Evolutionary conservation across 306 rosid species (phyloP), one percentile per base, ranked within the genome.

Genomic region (Cucurbita argyrosperma): DNA sequence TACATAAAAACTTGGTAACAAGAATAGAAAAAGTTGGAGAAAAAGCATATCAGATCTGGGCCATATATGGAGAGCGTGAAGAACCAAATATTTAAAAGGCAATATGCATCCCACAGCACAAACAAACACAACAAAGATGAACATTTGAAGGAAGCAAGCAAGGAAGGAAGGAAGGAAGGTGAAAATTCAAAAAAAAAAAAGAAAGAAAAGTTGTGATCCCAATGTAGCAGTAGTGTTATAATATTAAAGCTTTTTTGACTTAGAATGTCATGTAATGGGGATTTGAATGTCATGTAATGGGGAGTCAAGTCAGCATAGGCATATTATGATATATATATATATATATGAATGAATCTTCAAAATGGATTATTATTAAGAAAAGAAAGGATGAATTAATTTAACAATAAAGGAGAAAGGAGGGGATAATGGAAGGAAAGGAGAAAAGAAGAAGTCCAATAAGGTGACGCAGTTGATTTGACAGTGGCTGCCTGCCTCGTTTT

Each of bases 391-490:
- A 18, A 54, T 54, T 54, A 54, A 54, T 54, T 54, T n/a, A 4
- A 23, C 10, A 26, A 26, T 26, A 26, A 26, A 26, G 26, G 26
- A 26, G 26, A 26, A 26, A 1, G 35, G 35, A 30, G 4, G 35
- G 35, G 35, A 30, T 30, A 40, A 8, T 40, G 45, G 39, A 6
- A 23, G 7, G 8, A 57, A 21, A 21, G 56, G 14, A 38, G 56
- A 52, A 35, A 30, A 69, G 26, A 38, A 63, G 35, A 50, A 77
- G 79, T 84, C 77, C 58, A 75, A 88, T 72, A 64, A 59, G 63
- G 38, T 76, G 84, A 88, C 80, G 80, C 46, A 53, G 64, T 46
- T 23, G 85, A 85, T 67, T 60, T 85, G 89, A 86, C 84, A 65
- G 72, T 80, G 76, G 81, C 85, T 83, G 84, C 77, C 85, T 83